Evolutionary conservation across 192 early-diverging fungal species (phyloP), one percentile per base, ranked within the genome.

Genomic region (Entomortierella chlamydospora): DNA sequence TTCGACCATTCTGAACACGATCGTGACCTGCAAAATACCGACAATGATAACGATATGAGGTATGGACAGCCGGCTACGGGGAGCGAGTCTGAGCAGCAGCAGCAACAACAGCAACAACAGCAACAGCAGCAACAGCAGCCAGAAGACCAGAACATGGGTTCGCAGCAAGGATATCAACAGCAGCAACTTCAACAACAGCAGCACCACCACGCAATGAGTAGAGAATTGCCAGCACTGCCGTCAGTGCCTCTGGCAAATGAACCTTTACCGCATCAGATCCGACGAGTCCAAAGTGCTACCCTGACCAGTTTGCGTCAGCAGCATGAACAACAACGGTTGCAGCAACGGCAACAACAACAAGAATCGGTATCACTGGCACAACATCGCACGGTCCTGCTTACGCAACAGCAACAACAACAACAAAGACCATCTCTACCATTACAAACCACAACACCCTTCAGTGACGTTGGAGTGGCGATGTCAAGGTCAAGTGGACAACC

Each of bases 191-290:
- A 37, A 37, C 10, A 37, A 6, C 57, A 39, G 37, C 37, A 28
- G 30, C 10, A 15, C 23, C 12, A 20, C 31, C 34, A 64, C 51
- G 2, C 30, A 13, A 64, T 64, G 62, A 64, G 62, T 25, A 64
- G 62, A 22, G 22, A 28, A 15, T 31, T 23, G 13, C 50, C 47
- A 9, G 3, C 23, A 26, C 11, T 64, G 4, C 62, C 51, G 13
- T 51, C 31, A 33, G 26, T 28, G 18, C 33, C 62, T 25, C 17
- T 23, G 22, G 6, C 30, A 34, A 51, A 54, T 12, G 62, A 64
- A 25, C 51, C 62, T 13, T 12, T 64, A 5, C 49, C 62, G 1
- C 62, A 64, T 26, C 62, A 64, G 33, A 64, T 64, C 51, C 50
- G 62, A 29, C 62, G 62, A 30, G 33, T 37, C 4, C 62, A 64